Conservation (phyloP, 2,329 filamentous ascomycete genomes). For the Sporothrix euskadiensis region DNA sequence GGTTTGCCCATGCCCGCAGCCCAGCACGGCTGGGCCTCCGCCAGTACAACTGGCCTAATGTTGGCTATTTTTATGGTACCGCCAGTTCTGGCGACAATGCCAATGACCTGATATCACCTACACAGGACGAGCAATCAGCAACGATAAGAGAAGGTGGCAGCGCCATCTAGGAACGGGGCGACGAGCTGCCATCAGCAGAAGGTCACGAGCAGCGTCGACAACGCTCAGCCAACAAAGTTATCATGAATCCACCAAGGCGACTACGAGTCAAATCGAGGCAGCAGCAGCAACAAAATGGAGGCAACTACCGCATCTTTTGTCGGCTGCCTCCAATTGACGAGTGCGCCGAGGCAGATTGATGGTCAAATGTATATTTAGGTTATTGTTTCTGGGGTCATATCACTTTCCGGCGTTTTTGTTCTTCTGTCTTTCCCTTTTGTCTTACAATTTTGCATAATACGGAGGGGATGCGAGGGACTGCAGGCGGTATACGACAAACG, state of each 20-base stretch:
- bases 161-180: constrained; percentile 22
- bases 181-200: not conserved
- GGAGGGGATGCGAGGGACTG: not conserved
- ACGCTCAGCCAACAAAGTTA: not conserved
- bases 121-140: not conserved
- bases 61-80: not conserved
- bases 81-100: not conserved
- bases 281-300: not conserved
- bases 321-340: constrained; percentile 17
- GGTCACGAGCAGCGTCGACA: not conserved
- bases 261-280: constrained; percentile 4
- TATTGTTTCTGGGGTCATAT: not conserved
- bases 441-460: constrained; percentile 3
- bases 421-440: not conserved
- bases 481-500: not conserved
- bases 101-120: not conserved
- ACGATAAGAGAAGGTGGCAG: not conserved
- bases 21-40: not conserved
- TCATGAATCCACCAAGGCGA: not conserved
- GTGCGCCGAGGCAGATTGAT: constrained; percentile 10
- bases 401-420: not conserved
- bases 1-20: not conserved
- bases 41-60: constrained; percentile 4
- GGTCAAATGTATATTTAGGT: constrained; percentile 12
- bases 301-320: not conserved